Evolutionary conservation across 805 yeast species (phyloP), one percentile per base, ranked within the genome.

Genomic region (Wickerhamiella dianesei): DNA sequence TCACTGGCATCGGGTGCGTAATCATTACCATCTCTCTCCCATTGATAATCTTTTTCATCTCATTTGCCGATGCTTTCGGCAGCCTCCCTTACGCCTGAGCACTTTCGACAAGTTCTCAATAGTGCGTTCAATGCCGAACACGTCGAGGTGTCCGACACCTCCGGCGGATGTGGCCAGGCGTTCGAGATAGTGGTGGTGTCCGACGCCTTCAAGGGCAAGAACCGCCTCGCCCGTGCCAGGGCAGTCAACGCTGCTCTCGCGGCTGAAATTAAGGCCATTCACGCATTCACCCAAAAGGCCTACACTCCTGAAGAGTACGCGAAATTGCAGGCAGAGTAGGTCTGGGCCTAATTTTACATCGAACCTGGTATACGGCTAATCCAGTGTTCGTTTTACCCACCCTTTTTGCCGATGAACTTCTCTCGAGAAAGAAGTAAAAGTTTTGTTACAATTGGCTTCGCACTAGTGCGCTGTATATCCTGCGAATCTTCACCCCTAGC

Each of bases 131-230:
- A 67, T 19, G 86, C 92, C 8, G 49, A 58, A 0, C 75, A 80
- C 50, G 85, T 79, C 9, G 81, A 79, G 56, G 87, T 84, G 4
- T 80, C 75, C 50, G 94, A 84, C 54, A 74, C 77, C 70, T 78
- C 80, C 9, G 94, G 94, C 14, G 99, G 99, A 1, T 92, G 99
- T 65, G 99, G 99, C 3, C 96, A 89, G 63, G 95, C 97, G 2
- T 89, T 88, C 64, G 95, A 94, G 36, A 95, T 87, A 32, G 74
- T 84, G 4, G 88, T 94, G 21, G 95, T 92, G 8, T 67, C 70
- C 64, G 79, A 76, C 41, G 59, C 69, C 19, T 92, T 94, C 63
- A 63, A 71, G 50, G 92, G 92, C 20, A 85, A 86, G 66, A 86
- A 85, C 65, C 83, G 82, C 61, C 69, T 92, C 44, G 75, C 79